These are phyloP conservation scores for Vigna radiata DNA, from an alignment of 306 rosid genomes.

Conservation along the genomic window DNA sequence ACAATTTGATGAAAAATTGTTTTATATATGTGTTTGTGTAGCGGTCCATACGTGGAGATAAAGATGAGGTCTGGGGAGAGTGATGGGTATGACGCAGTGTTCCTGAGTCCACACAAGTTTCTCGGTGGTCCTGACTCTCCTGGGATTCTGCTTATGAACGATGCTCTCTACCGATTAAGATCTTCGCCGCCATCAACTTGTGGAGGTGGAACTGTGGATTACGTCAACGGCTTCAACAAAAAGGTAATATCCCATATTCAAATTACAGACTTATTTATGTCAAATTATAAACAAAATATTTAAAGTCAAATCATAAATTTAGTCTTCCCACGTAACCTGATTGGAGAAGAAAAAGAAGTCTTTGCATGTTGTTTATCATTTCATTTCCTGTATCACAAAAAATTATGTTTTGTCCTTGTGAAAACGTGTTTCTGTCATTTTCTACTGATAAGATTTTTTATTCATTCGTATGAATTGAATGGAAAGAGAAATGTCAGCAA, in stretches of 20 bases:
- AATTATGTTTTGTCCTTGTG: too few species aligned
- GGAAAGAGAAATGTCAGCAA: background rate
- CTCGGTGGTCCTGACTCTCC: slow-evolving; percentile 87
- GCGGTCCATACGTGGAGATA: slow-evolving; percentile 80
- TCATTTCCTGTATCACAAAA: too few species aligned
- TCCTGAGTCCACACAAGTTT: slow-evolving; percentile 83
- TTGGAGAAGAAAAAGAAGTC: too few species aligned
- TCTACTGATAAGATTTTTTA: background rate
- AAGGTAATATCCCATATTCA: slow-evolving; percentile 47
- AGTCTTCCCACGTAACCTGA: too few species aligned
- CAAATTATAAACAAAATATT: background rate
- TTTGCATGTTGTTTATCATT: too few species aligned
- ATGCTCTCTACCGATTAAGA: slow-evolving; percentile 55
- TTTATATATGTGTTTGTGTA: slow-evolving; percentile 28
- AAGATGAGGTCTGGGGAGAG: slow-evolving; percentile 60
- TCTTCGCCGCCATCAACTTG: slow-evolving; percentile 82
- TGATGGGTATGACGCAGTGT: slow-evolving; percentile 76
- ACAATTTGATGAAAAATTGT: background rate
- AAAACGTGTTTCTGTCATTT: background rate
- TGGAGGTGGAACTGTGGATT: slow-evolving; percentile 84
- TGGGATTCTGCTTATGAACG: slow-evolving; percentile 71
- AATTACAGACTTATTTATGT: background rate
- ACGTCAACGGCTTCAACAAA: slow-evolving; percentile 76
- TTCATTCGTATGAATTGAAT: background rate
- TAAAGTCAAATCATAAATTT: too few species aligned